These are phyloP conservation scores for Aphanocladium album DNA, from an alignment of 2,329 filamentous ascomycete species.

Conservation along the genomic window DNA sequence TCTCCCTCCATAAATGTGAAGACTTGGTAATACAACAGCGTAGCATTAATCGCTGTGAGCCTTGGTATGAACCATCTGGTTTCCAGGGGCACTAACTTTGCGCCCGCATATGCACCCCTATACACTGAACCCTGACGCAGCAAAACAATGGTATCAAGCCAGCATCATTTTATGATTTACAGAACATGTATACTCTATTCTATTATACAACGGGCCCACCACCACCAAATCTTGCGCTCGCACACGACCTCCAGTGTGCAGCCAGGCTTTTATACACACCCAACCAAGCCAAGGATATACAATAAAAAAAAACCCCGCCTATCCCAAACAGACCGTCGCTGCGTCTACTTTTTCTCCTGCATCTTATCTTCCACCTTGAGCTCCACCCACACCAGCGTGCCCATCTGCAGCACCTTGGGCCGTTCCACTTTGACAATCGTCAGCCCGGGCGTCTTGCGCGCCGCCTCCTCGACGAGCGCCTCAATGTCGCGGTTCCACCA, in stretches of 20 bases:
- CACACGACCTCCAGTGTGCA: neutral
- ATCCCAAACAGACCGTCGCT: neutral
- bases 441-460: constrained; percentile 44
- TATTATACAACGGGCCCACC: neutral
- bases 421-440: constrained; percentile 51
- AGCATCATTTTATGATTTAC: too few species aligned
- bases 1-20: neutral
- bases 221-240: neutral
- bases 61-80: too few species aligned
- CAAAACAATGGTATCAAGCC: too few species aligned
- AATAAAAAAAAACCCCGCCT: neutral
- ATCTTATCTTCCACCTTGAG: constrained; percentile 35
- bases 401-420: constrained; percentile 48
- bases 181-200: too few species aligned
- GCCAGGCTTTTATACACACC: neutral
- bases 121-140: too few species aligned
- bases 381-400: constrained; percentile 56
- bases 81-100: too few species aligned
- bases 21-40: too few species aligned
- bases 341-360: neutral
- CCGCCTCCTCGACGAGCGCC: constrained; percentile 47
- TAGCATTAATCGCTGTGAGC: too few species aligned
- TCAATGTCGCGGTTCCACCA: constrained; percentile 66
- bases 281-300: neutral
- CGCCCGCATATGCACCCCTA: too few species aligned